These are phyloP conservation scores for Clarireedia monteithiana DNA, from an alignment of 2,329 filamentous ascomycete species.

Conservation along the genomic window DNA sequence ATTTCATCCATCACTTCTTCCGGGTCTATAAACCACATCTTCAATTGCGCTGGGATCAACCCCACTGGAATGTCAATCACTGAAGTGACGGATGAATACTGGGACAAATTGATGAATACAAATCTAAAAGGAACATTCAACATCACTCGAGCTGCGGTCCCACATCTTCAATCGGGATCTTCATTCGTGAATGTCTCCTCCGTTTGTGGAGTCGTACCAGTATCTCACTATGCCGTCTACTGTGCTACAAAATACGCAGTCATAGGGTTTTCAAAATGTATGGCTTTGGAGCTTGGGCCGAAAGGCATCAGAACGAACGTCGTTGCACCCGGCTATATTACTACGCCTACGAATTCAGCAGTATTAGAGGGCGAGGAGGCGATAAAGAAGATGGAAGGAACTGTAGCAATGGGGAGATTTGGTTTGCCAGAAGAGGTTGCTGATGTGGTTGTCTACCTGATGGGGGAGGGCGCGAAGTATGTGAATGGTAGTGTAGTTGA, in stretches of 20 bases:
- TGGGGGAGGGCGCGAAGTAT: conserved; percentile 43
- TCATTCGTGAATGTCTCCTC: conserved; percentile 35
- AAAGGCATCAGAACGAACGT: conserved; percentile 33
- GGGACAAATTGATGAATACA: conserved; percentile 36
- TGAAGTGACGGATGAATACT: conserved; percentile 38
- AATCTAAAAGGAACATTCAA: conserved; percentile 38
- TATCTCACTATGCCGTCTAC: conserved; percentile 23
- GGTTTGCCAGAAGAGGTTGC: conserved; percentile 39
- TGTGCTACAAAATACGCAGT: conserved; percentile 34
- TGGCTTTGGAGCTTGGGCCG: conserved; percentile 31
- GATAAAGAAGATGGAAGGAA: conserved; percentile 27
- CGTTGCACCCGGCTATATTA: conserved; percentile 35
- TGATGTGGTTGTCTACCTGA: conserved; percentile 42
- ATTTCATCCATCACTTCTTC: conserved; percentile 17
- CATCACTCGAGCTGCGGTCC: conserved; percentile 35
- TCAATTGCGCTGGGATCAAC: conserved; percentile 41
- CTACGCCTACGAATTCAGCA: conserved; percentile 39
- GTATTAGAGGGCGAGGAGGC: conserved; percentile 40
- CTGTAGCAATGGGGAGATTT: conserved; percentile 28
- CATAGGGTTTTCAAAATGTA: conserved; percentile 31
- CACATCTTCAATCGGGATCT: conserved; percentile 30
- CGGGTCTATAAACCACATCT: conserved; percentile 26
- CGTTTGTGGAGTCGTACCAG: conserved; percentile 27
- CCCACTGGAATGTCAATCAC: conserved; percentile 35
- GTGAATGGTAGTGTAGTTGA: conserved; percentile 45